phyloP scores from a whole-genome alignment of 2,329 filamentous ascomycete species.

The Rhinocladiella mackenziei region DNA sequence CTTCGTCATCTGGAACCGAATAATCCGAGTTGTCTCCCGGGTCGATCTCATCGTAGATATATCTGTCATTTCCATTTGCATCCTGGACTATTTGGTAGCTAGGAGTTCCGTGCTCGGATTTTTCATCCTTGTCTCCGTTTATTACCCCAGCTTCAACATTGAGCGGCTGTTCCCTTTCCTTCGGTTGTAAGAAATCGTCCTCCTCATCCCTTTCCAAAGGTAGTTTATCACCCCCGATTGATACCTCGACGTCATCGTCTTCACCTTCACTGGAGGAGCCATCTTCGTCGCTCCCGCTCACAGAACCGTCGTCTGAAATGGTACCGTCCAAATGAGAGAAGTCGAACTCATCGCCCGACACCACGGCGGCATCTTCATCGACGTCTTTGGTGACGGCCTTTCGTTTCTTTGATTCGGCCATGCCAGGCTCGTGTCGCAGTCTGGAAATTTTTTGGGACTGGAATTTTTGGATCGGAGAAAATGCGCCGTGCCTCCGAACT shows the following conservation, averaged over 20 bases:
- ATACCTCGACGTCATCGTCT: constrained; percentile 39
- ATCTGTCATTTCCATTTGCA: constrained; percentile 85
- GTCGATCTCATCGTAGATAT: constrained; percentile 89
- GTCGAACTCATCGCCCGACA: constrained; percentile 59
- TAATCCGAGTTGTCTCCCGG: constrained; percentile 96
- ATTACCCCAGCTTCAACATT: constrained; percentile 53
- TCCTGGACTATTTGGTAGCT: constrained; percentile 67
- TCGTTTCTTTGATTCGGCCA: constrained; percentile 52
- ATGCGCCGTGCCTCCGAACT: constrained; percentile 1
- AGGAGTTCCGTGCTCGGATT: constrained; percentile 39
- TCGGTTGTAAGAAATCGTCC: constrained; percentile 2
- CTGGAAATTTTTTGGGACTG: constrained; percentile 5
- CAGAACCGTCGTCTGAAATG: constrained; percentile 42
- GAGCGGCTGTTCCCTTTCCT: constrained; percentile 36
- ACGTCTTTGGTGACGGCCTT: constrained; percentile 58
- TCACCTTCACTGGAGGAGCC: constrained; percentile 13
- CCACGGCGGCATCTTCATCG: constrained; percentile 46
- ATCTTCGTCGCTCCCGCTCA: constrained; percentile 37
- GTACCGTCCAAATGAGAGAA: constrained; percentile 41
- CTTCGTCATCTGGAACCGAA: constrained; percentile 70
- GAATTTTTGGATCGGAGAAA: constrained; percentile 1
- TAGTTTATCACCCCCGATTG: constrained; percentile 15
- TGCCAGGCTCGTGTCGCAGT: constrained; percentile 4
- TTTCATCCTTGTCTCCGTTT: constrained; percentile 35
- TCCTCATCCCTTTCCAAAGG: constrained; percentile 33